These are phyloP conservation scores for Acephala macrosclerotiorum DNA, from an alignment of 2,329 filamentous ascomycete genomes.

Conservation along the genomic window DNA sequence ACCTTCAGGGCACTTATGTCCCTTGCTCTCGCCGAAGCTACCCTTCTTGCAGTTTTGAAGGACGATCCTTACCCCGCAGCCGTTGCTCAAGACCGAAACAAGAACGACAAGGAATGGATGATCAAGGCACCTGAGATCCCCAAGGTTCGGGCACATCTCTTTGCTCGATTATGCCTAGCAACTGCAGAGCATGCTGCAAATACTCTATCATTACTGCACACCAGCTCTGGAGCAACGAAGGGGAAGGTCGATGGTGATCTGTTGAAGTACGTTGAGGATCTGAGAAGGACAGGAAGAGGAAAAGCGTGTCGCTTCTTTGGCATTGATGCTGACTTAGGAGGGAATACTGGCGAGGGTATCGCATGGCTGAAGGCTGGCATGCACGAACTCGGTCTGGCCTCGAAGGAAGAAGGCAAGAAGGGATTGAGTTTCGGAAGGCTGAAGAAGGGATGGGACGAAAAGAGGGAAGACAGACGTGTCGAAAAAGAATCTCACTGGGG, in stretches of 20 bases:
- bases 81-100: conserved; percentile 82
- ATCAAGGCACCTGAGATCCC: conserved; percentile 87
- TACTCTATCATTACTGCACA: conserved; percentile 62
- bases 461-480: conserved; percentile 79
- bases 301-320: conserved; percentile 91
- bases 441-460: conserved; percentile 78
- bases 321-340: conserved; percentile 84
- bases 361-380: conserved; percentile 85
- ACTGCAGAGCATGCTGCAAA: conserved; percentile 87
- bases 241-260: conserved; percentile 70
- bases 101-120: conserved; percentile 94
- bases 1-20: conserved; percentile 64
- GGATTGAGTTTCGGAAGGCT: conserved; percentile 64
- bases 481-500: conserved; percentile 80
- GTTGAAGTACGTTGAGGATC: conserved; percentile 76
- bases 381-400: conserved; percentile 72
- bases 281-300: conserved; percentile 77
- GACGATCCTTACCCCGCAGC: conserved; percentile 91
- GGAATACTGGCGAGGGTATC: conserved; percentile 83
- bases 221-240: conserved; percentile 46
- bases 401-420: conserved; percentile 57
- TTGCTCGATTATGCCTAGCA: conserved; percentile 85
- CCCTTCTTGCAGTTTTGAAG: conserved; percentile 87
- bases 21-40: conserved; percentile 85
- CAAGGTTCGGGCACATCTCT: conserved; percentile 87